A percentile compares a stretch with the other conserved stretches of the same genome.
These are phyloP conservation scores for Quercus lobata DNA, from an alignment of 331 rosid species.

Conservation along the genomic window DNA sequence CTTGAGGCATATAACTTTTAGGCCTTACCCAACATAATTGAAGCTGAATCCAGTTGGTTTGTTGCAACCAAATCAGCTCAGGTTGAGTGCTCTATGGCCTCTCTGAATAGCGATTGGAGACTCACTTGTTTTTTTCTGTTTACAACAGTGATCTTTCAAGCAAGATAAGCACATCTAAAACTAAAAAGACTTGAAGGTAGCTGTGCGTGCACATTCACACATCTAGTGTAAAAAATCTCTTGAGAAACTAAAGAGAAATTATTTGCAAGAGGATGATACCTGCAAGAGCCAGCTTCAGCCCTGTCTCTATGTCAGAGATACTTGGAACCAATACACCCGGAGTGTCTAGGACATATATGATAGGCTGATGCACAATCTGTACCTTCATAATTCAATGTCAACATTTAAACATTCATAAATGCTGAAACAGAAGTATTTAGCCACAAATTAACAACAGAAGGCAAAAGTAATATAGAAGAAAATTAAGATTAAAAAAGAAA, in stretches of 20 bases:
- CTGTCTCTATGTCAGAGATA: constrained; percentile 82
- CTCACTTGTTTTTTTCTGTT: too few species aligned
- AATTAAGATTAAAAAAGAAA: not conserved
- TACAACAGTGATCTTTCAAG: too few species aligned
- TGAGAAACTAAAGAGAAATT: not conserved
- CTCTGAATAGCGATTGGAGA: too few species aligned
- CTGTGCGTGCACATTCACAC: not conserved
- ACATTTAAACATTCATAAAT: not conserved
- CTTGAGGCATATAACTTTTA: too few species aligned
- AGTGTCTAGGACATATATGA: constrained; percentile 87
- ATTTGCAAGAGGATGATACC: constrained; percentile 34
- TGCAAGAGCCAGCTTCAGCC: constrained; percentile 90
- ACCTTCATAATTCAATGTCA: constrained; percentile 11
- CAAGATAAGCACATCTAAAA: too few species aligned
- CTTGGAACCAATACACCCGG: constrained; percentile 88
- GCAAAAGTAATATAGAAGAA: not conserved
- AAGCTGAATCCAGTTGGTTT: too few species aligned
- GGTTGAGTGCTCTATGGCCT: too few species aligned
- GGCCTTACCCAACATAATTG: too few species aligned
- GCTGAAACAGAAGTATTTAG: not conserved
- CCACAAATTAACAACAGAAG: not conserved
- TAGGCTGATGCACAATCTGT: constrained; percentile 88
- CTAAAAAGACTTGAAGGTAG: too few species aligned
- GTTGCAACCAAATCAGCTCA: too few species aligned
- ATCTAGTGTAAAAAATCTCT: not conserved